Evolutionary conservation across 2,329 filamentous ascomycete genomes (phyloP).

Genomic region (Zelopaecilomyces penicillatus): DNA sequence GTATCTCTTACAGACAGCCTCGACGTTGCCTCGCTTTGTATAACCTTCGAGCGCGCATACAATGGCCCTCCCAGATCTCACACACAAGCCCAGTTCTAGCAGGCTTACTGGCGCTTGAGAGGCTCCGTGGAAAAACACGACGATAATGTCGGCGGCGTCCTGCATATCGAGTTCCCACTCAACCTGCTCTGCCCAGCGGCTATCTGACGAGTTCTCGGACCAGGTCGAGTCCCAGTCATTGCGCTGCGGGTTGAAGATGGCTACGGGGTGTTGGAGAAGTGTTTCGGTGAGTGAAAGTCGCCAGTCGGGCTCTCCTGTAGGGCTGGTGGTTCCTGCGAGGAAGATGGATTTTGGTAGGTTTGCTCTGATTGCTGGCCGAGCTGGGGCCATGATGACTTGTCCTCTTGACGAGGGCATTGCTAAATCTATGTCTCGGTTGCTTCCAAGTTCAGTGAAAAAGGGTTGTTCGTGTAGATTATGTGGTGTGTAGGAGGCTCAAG

Average conservation of each 20-base stretch:
- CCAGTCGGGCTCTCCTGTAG: slow-evolving; percentile 38
- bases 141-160: slow-evolving; percentile 43
- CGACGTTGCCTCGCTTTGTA: slow-evolving; percentile 52
- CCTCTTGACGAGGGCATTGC: background rate
- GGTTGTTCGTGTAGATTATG: background rate
- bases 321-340: slow-evolving; percentile 49
- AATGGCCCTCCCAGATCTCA: slow-evolving; percentile 35
- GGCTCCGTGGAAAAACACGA: slow-evolving; percentile 45
- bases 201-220: slow-evolving; percentile 38
- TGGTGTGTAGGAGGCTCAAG: background rate
- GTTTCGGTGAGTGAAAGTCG: slow-evolving; percentile 33
- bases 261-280: slow-evolving; percentile 39
- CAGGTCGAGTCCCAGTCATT: slow-evolving; percentile 47
- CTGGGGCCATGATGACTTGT: slow-evolving; percentile 24
- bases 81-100: slow-evolving; percentile 51
- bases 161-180: slow-evolving; percentile 54
- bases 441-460: background rate
- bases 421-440: background rate
- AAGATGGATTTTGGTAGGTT: slow-evolving; percentile 35
- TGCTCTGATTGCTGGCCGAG: slow-evolving; percentile 7
- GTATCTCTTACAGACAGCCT: slow-evolving; percentile 44
- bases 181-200: slow-evolving; percentile 44
- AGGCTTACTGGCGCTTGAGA: slow-evolving; percentile 50
- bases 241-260: slow-evolving; percentile 49
- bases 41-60: slow-evolving; percentile 46